Percentiles rank a stretch among this genome's conserved stretches.
phyloP scores from a whole-genome alignment of 768 basidiomycete species.

The Gloeopeniophorella convolvens region DNA sequence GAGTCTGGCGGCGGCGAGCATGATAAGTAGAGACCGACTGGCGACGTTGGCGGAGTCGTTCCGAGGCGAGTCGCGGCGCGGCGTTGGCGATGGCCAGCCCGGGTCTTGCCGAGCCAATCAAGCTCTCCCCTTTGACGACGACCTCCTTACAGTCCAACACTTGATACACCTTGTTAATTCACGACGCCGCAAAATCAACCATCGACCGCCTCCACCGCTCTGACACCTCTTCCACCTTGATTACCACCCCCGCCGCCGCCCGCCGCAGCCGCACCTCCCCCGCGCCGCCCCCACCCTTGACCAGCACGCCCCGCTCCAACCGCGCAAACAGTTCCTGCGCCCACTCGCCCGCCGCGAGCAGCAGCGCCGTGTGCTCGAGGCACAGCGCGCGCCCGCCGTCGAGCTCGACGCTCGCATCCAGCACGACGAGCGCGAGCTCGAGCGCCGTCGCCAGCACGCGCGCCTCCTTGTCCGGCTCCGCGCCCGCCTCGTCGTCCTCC shows the following conservation, averaged over 20 bases:
- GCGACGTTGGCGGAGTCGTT: background rate
- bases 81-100: background rate
- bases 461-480: conserved; percentile 47
- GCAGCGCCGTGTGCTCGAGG: conserved; percentile 64
- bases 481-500: conserved; percentile 25
- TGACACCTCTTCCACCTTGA: conserved; percentile 71
- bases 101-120: conserved; percentile 21
- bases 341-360: conserved; percentile 79
- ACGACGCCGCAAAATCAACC: conserved; percentile 31
- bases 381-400: conserved; percentile 73
- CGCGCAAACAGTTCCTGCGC: conserved; percentile 55
- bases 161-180: too few species aligned
- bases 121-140: too few species aligned
- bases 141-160: too few species aligned
- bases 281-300: conserved; percentile 59
- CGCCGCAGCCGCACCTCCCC: conserved; percentile 57
- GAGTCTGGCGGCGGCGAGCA: conserved; percentile 14
- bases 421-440: conserved; percentile 67
- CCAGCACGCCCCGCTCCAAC: conserved; percentile 57
- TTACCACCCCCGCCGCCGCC: conserved; percentile 70
- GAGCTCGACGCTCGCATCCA: conserved; percentile 68
- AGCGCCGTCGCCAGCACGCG: conserved; percentile 68
- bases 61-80: background rate
- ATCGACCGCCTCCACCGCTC: conserved; percentile 64
- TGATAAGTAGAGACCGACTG: conserved; percentile 1